Evolutionary conservation across 2,329 filamentous ascomycete genomes (phyloP).

Genomic region (Emericellopsis cladophorae): DNA sequence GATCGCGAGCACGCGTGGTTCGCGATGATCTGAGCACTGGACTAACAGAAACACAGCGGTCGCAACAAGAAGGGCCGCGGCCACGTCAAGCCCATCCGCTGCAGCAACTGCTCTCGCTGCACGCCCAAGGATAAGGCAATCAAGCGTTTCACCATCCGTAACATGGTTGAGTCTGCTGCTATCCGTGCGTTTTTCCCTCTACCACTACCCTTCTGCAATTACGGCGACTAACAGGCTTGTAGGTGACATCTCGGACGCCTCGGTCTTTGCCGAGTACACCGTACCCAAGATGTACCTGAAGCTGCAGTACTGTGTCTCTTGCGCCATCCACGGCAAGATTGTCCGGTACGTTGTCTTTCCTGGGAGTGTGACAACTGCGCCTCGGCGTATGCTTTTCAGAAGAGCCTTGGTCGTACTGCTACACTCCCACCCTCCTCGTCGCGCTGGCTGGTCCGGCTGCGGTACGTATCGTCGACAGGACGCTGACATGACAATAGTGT

Average conservation of each 20-base stretch:
- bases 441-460: constrained; percentile 5
- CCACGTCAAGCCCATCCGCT: constrained; percentile 97
- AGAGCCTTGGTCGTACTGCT: constrained; percentile 46
- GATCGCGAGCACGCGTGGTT: neutral
- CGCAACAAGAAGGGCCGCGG: constrained; percentile 99
- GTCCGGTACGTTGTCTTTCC: constrained; percentile 78
- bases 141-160: constrained; percentile 99
- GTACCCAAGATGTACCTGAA: constrained; percentile 99
- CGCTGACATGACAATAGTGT: constrained; percentile 56
- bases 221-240: constrained; percentile 8
- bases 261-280: constrained; percentile 97
- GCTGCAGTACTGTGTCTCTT: constrained; percentile 99
- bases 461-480: neutral
- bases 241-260: constrained; percentile 99
- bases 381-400: constrained; percentile 36
- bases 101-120: constrained; percentile 65
- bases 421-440: constrained; percentile 12
- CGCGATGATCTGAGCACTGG: constrained; percentile 1
- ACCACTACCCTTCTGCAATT: neutral
- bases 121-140: constrained; percentile 99
- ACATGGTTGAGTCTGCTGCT: constrained; percentile 99
- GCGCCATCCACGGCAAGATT: constrained; percentile 99
- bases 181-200: constrained; percentile 67
- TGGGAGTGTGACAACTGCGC: constrained; percentile 46
- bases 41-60: constrained; percentile 46